These are phyloP conservation scores for Ustilago xerochloae DNA, from an alignment of 1,284 basidiomycete species.

Conservation along the genomic window DNA sequence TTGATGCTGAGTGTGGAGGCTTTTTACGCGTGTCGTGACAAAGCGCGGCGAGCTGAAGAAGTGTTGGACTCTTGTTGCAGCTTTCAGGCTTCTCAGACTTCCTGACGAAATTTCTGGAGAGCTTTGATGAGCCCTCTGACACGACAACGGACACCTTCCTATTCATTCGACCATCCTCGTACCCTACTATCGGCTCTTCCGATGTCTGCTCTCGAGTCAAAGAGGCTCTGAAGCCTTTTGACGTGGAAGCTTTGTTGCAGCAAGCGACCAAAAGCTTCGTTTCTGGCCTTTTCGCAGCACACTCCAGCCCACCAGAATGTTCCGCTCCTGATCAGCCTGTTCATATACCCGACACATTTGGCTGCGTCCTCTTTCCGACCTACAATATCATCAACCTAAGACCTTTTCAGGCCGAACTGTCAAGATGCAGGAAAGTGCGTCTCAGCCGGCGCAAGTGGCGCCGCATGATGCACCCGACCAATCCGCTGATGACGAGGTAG, in stretches of 20 bases:
- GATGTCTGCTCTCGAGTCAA: not conserved
- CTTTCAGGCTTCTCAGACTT: not conserved
- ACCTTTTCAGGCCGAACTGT: not conserved
- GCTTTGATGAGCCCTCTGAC: slow-evolving; percentile 8
- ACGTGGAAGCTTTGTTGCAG: not conserved
- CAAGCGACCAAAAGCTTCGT: not conserved
- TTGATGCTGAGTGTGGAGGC: slow-evolving; percentile 17
- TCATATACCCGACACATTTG: not conserved
- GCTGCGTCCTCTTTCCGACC: not conserved
- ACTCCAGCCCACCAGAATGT: slow-evolving; percentile 2
- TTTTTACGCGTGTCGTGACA: slow-evolving; percentile 26
- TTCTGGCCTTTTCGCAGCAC: not conserved
- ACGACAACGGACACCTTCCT: slow-evolving; percentile 1
- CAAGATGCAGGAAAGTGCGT: not conserved
- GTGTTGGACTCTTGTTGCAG: slow-evolving; percentile 22
- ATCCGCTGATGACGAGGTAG: slow-evolving; percentile 23
- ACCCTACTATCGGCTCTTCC: slow-evolving; percentile 6
- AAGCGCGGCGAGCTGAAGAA: slow-evolving; percentile 11
- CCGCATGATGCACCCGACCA: not conserved
- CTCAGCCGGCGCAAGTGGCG: slow-evolving; percentile 1
- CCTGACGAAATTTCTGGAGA: not conserved
- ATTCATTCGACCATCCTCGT: not conserved
- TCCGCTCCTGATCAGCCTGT: not conserved
- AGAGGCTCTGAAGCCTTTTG: not conserved
- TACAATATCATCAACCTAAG: not conserved